Evolutionary conservation across 495 filamentous ascomycete genomes (phyloP).

Genomic region (Massariosphaeria phaeospora): DNA sequence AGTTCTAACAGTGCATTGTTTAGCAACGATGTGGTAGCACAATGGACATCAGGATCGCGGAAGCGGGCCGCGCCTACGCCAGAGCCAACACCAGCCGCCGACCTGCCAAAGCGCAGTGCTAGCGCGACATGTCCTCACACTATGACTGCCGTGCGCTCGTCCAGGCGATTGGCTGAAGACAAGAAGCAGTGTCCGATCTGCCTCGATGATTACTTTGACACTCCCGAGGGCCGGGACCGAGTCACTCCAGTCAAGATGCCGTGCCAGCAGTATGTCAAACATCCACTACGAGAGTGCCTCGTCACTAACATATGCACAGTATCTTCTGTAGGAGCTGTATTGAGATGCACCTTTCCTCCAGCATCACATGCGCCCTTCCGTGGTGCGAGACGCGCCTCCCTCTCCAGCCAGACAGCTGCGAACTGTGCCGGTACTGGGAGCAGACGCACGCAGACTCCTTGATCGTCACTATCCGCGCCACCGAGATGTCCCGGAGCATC

Average conservation of each 20-base stretch:
- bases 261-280: neutral
- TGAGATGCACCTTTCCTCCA: neutral
- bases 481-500: slow-evolving; percentile 11
- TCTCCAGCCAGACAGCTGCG: slow-evolving; percentile 1
- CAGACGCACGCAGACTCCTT: neutral
- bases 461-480: slow-evolving; percentile 10
- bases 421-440: slow-evolving; percentile 10
- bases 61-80: too few species aligned
- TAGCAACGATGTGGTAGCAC: too few species aligned
- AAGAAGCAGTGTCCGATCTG: slow-evolving; percentile 5
- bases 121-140: slow-evolving; percentile 8
- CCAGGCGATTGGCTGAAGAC: neutral
- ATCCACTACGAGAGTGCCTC: neutral
- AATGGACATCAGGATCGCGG: too few species aligned
- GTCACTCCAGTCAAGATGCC: neutral
- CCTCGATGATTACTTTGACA: slow-evolving; percentile 14
- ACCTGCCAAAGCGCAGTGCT: too few species aligned
- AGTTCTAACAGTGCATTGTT: too few species aligned
- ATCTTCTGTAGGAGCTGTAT: slow-evolving; percentile 10
- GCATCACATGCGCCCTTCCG: slow-evolving; percentile 3
- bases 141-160: neutral
- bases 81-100: too few species aligned
- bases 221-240: too few species aligned
- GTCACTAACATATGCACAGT: too few species aligned
- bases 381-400: neutral